These are phyloP conservation scores for Chenopodium berlandieri DNA, from an alignment of 148 eudicot genomes.

Conservation along the genomic window DNA sequence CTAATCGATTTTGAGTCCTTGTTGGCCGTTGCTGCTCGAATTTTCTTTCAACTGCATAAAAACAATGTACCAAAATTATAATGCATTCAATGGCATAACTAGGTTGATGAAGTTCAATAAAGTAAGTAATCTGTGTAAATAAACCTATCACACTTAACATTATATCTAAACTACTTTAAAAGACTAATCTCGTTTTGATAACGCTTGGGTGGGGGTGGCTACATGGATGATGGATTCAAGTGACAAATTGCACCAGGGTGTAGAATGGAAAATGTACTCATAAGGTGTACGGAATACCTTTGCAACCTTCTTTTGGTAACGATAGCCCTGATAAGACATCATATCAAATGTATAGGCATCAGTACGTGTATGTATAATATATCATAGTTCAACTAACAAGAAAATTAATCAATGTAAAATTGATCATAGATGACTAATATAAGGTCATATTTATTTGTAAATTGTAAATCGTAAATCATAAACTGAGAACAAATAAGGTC, in stretches of 20 bases:
- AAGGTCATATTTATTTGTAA: too few species aligned
- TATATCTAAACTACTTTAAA: too few species aligned
- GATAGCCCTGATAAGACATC: conserved; percentile 61
- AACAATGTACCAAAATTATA: neutral
- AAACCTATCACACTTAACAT: conserved; percentile 79
- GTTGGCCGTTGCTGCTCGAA: conserved; percentile 30
- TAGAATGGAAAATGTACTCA: too few species aligned
- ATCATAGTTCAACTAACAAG: conserved; percentile 14
- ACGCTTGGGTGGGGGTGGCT: conserved; percentile 4
- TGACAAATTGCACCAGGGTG: conserved; percentile 37
- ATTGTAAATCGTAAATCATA: too few species aligned
- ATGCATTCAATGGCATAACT: too few species aligned
- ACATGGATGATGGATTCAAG: conserved; percentile 60
- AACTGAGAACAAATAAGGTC: too few species aligned
- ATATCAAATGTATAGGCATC: conserved; percentile 16
- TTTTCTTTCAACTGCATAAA: conserved; percentile 62
- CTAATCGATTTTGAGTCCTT: conserved; percentile 35
- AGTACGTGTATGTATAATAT: neutral
- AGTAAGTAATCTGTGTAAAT: neutral
- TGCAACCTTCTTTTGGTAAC: conserved; percentile 75
- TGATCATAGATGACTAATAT: too few species aligned
- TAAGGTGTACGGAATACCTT: conserved; percentile 45
- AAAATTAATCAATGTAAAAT: conserved; percentile 1
- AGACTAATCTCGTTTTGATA: too few species aligned
- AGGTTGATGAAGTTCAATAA: neutral